A percentile compares a stretch with the other conserved stretches of the same genome.
phyloP scores from a whole-genome alignment of 768 basidiomycete species.

The Paxillus ammoniavirescens region DNA sequence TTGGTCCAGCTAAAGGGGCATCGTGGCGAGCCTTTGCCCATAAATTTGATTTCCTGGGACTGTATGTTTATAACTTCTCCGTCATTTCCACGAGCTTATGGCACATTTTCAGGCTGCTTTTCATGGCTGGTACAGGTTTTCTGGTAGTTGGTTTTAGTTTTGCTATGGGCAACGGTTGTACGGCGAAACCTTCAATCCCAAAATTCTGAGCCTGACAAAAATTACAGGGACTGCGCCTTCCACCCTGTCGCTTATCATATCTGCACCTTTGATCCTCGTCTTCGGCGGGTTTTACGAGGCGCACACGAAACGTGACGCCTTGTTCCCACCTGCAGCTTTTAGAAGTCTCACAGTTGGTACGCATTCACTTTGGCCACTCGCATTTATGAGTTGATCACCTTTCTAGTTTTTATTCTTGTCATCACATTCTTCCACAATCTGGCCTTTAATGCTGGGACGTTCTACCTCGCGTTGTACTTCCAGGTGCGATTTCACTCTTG shows the following conservation, averaged over 20 bases:
- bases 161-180: constrained; percentile 67
- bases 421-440: constrained; percentile 81
- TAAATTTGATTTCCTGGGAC: constrained; percentile 74
- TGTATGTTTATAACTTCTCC: constrained; percentile 49
- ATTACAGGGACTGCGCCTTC: constrained; percentile 58
- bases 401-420: constrained; percentile 59
- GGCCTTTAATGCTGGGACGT: constrained; percentile 81
- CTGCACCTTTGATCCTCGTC: constrained; percentile 54
- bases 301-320: constrained; percentile 61
- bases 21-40: constrained; percentile 55
- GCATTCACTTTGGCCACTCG: constrained; percentile 19
- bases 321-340: constrained; percentile 69
- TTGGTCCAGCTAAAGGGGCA: constrained; percentile 43
- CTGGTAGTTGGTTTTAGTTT: constrained; percentile 82
- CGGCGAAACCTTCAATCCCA: constrained; percentile 24
- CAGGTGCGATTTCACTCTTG: constrained; percentile 49
- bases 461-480: constrained; percentile 81
- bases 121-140: constrained; percentile 72
- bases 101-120: constrained; percentile 51
- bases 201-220: constrained; percentile 13
- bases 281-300: constrained; percentile 68
- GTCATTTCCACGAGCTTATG: constrained; percentile 18
- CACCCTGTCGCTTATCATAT: constrained; percentile 58
- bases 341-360: constrained; percentile 58
- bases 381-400: constrained; percentile 9